A percentile compares a stretch with the other conserved stretches of the same genome.
These are phyloP conservation scores for Centrapalus pauciflorus DNA, from an alignment of 129 eudicot species.

Conservation along the genomic window DNA sequence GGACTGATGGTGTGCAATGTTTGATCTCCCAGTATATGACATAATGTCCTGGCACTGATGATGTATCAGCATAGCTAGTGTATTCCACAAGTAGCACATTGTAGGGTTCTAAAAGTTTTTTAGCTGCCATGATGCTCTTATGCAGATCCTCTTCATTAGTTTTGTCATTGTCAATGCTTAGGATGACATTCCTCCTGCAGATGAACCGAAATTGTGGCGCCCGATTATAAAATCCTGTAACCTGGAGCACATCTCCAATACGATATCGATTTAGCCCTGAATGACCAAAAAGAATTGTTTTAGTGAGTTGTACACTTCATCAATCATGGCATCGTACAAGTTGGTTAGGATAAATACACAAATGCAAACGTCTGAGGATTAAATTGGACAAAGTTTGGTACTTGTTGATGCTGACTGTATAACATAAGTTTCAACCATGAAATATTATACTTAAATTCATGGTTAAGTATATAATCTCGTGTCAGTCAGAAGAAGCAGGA, in stretches of 20 bases:
- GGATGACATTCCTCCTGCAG: conserved; percentile 74
- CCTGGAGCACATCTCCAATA: conserved; percentile 92
- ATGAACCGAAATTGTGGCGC: conserved; percentile 84
- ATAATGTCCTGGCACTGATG: conserved; percentile 83
- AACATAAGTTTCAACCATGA: conserved; percentile 4
- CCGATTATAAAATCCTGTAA: conserved; percentile 71
- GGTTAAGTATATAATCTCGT: neutral
- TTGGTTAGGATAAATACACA: conserved; percentile 2
- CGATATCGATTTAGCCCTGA: conserved; percentile 78
- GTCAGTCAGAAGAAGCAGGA: neutral
- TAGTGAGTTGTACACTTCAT: conserved; percentile 10
- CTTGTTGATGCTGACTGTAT: neutral
- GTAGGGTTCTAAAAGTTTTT: conserved; percentile 57
- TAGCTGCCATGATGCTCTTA: conserved; percentile 62
- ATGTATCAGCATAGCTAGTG: conserved; percentile 83
- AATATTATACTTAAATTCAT: neutral
- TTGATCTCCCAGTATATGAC: conserved; percentile 83
- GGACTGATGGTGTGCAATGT: conserved; percentile 17
- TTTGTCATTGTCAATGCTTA: conserved; percentile 90
- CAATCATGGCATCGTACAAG: conserved; percentile 3
- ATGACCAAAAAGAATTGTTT: neutral
- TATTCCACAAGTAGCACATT: conserved; percentile 73
- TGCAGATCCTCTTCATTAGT: conserved; percentile 85
- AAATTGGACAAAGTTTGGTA: neutral
- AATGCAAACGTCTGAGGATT: neutral